A percentile compares a stretch with the other conserved stretches of the same genome.
These are phyloP conservation scores for Zostera marina DNA, from an alignment of 116 monocot species.

Conservation along the genomic window DNA sequence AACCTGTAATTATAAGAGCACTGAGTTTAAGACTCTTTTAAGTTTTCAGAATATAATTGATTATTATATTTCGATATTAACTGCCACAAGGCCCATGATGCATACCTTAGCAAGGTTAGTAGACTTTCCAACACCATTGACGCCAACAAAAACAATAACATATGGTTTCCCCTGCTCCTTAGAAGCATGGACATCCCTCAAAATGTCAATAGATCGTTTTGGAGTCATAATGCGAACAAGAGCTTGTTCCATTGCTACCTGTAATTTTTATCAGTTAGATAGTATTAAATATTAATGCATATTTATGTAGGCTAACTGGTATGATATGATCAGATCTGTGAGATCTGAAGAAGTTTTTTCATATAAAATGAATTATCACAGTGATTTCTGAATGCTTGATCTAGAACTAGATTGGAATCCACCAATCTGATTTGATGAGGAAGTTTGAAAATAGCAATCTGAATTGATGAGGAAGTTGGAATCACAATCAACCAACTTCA, in stretches of 20 bases:
- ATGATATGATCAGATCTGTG: too few species aligned
- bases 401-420: too few species aligned
- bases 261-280: slow-evolving; percentile 6
- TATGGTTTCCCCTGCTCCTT: slow-evolving; percentile 97
- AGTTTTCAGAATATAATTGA: not conserved
- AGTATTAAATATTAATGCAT: not conserved
- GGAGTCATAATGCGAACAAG: slow-evolving; percentile 94
- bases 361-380: too few species aligned
- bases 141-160: slow-evolving; percentile 94
- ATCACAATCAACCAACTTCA: too few species aligned
- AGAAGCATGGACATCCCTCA: slow-evolving; percentile 93
- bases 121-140: slow-evolving; percentile 98
- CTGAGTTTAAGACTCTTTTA: not conserved
- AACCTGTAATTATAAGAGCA: slow-evolving; percentile 29
- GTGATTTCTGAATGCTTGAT: too few species aligned
- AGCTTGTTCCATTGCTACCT: slow-evolving; percentile 98
- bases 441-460: too few species aligned
- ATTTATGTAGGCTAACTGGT: too few species aligned
- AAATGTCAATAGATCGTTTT: slow-evolving; percentile 82
- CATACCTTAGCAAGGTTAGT: slow-evolving; percentile 94
- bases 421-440: too few species aligned
- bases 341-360: too few species aligned
- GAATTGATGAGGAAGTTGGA: too few species aligned
- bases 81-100: not conserved
- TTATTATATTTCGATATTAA: not conserved